Base-by-base conservation (phyloP, 1,284 basidiomycete species). In the Puccinia novopanici region DNA sequence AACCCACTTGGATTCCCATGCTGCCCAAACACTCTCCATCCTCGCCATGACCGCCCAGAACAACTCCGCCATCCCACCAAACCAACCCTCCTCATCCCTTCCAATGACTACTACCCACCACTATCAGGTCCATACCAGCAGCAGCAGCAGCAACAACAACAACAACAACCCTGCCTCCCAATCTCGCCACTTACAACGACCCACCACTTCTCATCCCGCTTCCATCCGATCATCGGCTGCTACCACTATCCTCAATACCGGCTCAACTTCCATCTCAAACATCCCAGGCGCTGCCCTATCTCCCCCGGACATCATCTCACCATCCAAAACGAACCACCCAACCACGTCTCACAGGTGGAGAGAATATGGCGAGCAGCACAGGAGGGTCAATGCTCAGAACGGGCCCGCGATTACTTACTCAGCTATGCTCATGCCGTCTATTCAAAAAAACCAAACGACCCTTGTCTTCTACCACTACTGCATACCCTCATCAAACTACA, bases 401-500 rank as follows among this genome's bases (percentile, higher is more conserved):
- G 78, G 12, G 70, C 78, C 24, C 70, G 78, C 27, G 78, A 80
- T 40, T 80, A 73, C 67, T 50, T 80, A 19, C 71, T 80, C 24
- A 74, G 70, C 37, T 80, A 80, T 61, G 78, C 78, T 24, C 78
- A 80, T 74, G 78, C 71, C 24, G 70, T 65, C 65, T 80, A 80
- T 27, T 80, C 78, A 1, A 80, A 74, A 45, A 73, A 74, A 67
- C 40, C 78, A n/a, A 65, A 52, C 57, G 78, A 80, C 63, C 45
- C 70, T 30, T 73, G 68, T 73, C 83, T 87, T 19, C 76, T 87
- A 12, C 84, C 84, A 17, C 81, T 86, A 22, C 82, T 86, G 34
- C 83, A 83, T 42, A 83, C 84, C 70, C 84, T 87, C 57, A 83
- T 83, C 57, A 82, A 82, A 22, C 79, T 85, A 13, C 85, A 86